Evolutionary conservation across 805 yeast genomes (phyloP).

Genomic region (Metschnikowia koreensis): DNA sequence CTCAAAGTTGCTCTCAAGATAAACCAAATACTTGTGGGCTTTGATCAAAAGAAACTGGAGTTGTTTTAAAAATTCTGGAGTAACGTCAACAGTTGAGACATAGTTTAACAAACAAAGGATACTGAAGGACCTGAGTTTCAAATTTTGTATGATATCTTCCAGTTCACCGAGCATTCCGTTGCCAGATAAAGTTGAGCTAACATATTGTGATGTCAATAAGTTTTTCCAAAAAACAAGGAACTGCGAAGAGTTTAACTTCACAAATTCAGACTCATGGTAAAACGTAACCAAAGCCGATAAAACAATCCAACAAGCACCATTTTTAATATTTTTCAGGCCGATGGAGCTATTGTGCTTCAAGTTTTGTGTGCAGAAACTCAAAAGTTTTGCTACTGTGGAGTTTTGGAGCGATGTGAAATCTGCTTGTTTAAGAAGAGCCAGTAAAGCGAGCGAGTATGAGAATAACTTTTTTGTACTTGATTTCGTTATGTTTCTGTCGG

Average conservation of each 20-base stretch:
- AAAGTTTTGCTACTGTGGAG: constrained; percentile 38
- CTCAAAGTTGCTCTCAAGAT: constrained; percentile 37
- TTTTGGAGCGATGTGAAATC: constrained; percentile 36
- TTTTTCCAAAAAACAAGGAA: constrained; percentile 45
- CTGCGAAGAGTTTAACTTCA: constrained; percentile 43
- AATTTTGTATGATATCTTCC: constrained; percentile 32
- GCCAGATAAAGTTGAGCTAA: constrained; percentile 21
- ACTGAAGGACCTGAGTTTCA: constrained; percentile 38
- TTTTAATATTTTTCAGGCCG: constrained; percentile 23
- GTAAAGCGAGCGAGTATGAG: constrained; percentile 36
- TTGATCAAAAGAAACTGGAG: constrained; percentile 41
- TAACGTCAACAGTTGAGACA: constrained; percentile 34
- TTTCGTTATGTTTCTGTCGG: constrained; percentile 21
- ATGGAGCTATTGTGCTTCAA: constrained; percentile 36
- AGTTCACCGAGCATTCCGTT: constrained; percentile 19
- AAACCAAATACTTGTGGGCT: constrained; percentile 40
- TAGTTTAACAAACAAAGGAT: constrained; percentile 40
- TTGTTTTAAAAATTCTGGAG: constrained; percentile 42
- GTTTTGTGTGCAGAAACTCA: constrained; percentile 46
- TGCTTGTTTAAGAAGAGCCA: constrained; percentile 36
- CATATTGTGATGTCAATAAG: constrained; percentile 42
- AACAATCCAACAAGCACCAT: constrained; percentile 42
- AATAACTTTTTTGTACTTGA: constrained; percentile 23
- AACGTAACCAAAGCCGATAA: constrained; percentile 40
- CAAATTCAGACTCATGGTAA: constrained; percentile 41